A percentile compares a stretch with the other conserved stretches of the same genome.
Conservation (phyloP, 1,284 basidiomycete species). For the Mycosarcoma mackinlayi region DNA sequence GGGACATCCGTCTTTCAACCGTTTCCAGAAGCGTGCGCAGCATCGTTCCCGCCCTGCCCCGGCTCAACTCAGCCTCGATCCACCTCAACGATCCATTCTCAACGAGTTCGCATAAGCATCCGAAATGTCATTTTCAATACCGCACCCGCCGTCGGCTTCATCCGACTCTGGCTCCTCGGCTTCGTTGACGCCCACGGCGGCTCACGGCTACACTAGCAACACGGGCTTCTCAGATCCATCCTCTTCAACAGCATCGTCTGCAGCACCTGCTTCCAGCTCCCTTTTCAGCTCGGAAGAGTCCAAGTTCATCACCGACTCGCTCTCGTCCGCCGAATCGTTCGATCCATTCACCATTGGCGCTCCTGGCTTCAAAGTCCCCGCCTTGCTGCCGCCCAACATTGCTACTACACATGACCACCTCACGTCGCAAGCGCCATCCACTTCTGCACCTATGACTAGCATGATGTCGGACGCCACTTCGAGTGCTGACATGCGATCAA, state of each 20-base stretch:
- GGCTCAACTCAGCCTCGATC: neutral
- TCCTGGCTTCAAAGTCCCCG: conserved; percentile 60
- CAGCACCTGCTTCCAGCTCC: conserved; percentile 23
- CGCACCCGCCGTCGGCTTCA: conserved; percentile 38
- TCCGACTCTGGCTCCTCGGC: conserved; percentile 45
- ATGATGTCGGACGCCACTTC: conserved; percentile 3
- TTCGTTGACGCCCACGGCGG: conserved; percentile 40
- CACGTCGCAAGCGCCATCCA: conserved; percentile 1
- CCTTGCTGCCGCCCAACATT: conserved; percentile 50
- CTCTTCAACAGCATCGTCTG: conserved; percentile 4
- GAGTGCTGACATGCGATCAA: conserved; percentile 17
- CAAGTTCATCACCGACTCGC: conserved; percentile 58
- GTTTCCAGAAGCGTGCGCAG: too few species aligned
- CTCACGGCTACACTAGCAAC: conserved; percentile 26
- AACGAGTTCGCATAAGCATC: neutral
- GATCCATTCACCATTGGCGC: conserved; percentile 61
- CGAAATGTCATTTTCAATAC: conserved; percentile 39
- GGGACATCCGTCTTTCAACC: neutral
- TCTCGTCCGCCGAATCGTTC: conserved; percentile 53
- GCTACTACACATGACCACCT: conserved; percentile 34
- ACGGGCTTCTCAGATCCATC: conserved; percentile 26
- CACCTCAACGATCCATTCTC: neutral
- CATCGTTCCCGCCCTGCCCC: too few species aligned
- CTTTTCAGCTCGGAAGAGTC: conserved; percentile 60
- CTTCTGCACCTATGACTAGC: conserved; percentile 4